A percentile compares a stretch with the other conserved stretches of the same genome.
Conservation (phyloP, 768 basidiomycete species). For the Chlorophyllum brunneum region DNA sequence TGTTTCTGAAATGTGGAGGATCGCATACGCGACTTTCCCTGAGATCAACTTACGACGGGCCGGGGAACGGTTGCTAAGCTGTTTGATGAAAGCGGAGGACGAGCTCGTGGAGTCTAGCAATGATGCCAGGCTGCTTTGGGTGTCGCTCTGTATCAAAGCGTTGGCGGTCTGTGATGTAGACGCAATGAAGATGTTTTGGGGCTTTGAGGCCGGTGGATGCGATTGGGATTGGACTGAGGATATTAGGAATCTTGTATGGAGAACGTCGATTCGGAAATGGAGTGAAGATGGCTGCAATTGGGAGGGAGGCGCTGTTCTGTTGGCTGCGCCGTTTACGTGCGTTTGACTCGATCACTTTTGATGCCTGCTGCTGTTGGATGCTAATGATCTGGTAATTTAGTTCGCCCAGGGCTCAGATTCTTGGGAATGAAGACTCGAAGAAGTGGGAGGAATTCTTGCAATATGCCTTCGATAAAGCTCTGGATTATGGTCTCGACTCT, state of each 20-base stretch:
- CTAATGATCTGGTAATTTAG: slow-evolving; percentile 13
- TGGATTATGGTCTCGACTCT: slow-evolving; percentile 57
- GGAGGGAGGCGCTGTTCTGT: slow-evolving; percentile 51
- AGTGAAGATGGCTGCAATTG: slow-evolving; percentile 41
- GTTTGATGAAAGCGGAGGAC: slow-evolving; percentile 45
- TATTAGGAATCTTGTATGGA: slow-evolving; percentile 54
- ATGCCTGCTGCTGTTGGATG: background rate
- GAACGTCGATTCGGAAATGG: slow-evolving; percentile 55
- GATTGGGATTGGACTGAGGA: slow-evolving; percentile 36
- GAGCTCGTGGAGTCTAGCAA: slow-evolving; percentile 40
- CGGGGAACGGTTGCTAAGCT: slow-evolving; percentile 42
- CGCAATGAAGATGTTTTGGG: slow-evolving; percentile 55
- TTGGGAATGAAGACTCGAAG: slow-evolving; percentile 40
- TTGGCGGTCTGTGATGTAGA: slow-evolving; percentile 40
- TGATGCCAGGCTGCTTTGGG: slow-evolving; percentile 54
- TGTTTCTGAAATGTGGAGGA: slow-evolving; percentile 55
- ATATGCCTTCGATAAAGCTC: slow-evolving; percentile 47
- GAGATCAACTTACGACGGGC: slow-evolving; percentile 35
- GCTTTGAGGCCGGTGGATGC: slow-evolving; percentile 26
- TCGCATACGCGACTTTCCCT: slow-evolving; percentile 40
- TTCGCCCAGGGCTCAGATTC: slow-evolving; percentile 3
- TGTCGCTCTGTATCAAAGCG: slow-evolving; percentile 53
- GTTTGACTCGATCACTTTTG: slow-evolving; percentile 19
- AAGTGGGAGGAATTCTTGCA: slow-evolving; percentile 59
- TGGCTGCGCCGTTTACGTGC: slow-evolving; percentile 63